phyloP scores from a whole-genome alignment of 352 stramenopile genomes.

The Phytophthora chlamydospora region DNA sequence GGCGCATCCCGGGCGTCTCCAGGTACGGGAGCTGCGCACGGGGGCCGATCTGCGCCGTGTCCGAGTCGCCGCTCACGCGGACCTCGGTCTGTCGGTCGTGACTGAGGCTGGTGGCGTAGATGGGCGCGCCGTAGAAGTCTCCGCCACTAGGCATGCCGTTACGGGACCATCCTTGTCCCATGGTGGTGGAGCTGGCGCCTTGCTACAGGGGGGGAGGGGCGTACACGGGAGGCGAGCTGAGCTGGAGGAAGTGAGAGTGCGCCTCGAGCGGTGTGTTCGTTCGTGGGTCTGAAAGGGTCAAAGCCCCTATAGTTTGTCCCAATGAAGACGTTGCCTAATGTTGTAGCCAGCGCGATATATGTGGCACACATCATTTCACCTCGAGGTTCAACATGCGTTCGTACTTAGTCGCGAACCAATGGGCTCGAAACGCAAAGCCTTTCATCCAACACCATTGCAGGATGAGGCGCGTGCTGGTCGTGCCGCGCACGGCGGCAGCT shows the following conservation, averaged over 20 bases:
- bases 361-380: slow-evolving; percentile 11
- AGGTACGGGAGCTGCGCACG: slow-evolving; percentile 73
- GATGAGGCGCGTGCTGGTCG: slow-evolving; percentile 25
- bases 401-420: slow-evolving; percentile 22
- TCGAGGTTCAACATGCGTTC: slow-evolving; percentile 33
- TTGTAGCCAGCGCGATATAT: slow-evolving; percentile 2
- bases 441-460: neutral
- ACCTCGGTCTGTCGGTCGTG: slow-evolving; percentile 88
- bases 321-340: slow-evolving; percentile 39
- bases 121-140: slow-evolving; percentile 84
- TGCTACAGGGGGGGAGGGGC: neutral
- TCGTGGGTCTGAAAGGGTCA: slow-evolving; percentile 25
- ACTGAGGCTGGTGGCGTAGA: slow-evolving; percentile 86
- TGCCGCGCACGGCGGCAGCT: neutral
- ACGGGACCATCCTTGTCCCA: slow-evolving; percentile 69
- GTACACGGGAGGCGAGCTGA: neutral
- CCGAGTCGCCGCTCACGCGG: slow-evolving; percentile 58
- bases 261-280: slow-evolving; percentile 14
- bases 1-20: slow-evolving; percentile 58
- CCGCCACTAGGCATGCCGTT: slow-evolving; percentile 64
- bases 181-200: slow-evolving; percentile 20
- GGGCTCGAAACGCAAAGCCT: slow-evolving; percentile 20
- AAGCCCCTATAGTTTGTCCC: slow-evolving; percentile 28
- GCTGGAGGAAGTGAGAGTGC: neutral
- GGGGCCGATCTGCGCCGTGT: slow-evolving; percentile 76